Evolutionary conservation across 129 eudicot species (phyloP), one percentile per base, ranked within the genome.

Genomic region (Daucus carota): DNA sequence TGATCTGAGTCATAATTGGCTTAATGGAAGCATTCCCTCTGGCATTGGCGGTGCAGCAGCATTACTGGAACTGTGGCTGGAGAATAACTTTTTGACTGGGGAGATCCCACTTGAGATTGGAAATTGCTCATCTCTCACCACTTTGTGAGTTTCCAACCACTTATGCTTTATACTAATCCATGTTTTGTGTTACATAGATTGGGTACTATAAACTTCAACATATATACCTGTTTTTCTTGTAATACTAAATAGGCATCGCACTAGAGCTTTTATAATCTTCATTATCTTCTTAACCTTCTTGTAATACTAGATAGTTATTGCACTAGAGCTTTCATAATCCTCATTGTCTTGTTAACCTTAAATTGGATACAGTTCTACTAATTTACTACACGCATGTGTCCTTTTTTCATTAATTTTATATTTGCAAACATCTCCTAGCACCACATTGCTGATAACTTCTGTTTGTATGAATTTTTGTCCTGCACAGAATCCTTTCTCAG

Each of bases 1-100:
- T 46, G 98, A 94, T 85, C 75, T 91, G 76, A 89, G 98, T 77
- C 75, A 81, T 79, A 94, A 91, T 79, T 48, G 59, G 88, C 78
- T 94, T 26, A 86, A 80, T 75, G 97, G 97, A 54, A 90, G 85
- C 81, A 87, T 93, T 74, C 96, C 98, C 13, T 41, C 63, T 63
- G 90, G 84, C 76, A 90, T 92, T 59, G 92, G 95, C 59, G 83
- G 87, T 43, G 90, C 85, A 5, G 83, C 72, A 54, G 82, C 81
- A 73, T 70, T 92, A 80, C 84, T 80, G 66, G 90, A 86, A 65
- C 65, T 92, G 72, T 77, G 89, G 75, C 85, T 92, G 68, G 89
- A 88, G 57, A 71, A 72, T 72, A 92, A 92, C 78, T 75, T 80
- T 76, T 73, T 92, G 44, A 87, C 77, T 1, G 98, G 97, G 66